phyloP scores from a whole-genome alignment of 2,329 filamentous ascomycete genomes.

The Epichloe brachyelytri region DNA sequence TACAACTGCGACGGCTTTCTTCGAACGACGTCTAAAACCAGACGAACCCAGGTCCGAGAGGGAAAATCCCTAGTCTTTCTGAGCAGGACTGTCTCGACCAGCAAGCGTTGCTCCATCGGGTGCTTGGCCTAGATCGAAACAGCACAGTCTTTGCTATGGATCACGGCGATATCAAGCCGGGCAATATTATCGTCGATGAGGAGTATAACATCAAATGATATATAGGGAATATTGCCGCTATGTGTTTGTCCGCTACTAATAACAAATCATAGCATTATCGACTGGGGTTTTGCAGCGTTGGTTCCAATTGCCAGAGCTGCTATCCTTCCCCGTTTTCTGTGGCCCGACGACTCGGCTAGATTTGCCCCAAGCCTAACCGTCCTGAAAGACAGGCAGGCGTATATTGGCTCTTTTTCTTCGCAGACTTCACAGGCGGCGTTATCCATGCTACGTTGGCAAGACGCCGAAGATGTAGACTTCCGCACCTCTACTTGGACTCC shows the following conservation, averaged over 20 bases:
- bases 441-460: neutral
- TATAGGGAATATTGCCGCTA: neutral
- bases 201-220: neutral
- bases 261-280: too few relatives aligned
- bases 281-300: too few relatives aligned
- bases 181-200: conserved; percentile 1
- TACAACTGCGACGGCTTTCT: neutral
- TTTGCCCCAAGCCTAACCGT: too few relatives aligned
- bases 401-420: too few relatives aligned
- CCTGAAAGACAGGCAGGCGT: too few relatives aligned
- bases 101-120: neutral
- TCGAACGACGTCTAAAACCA: neutral
- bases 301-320: too few relatives aligned
- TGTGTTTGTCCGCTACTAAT: too few relatives aligned
- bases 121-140: neutral
- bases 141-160: neutral
- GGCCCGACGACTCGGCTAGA: too few relatives aligned
- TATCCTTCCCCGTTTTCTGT: too few relatives aligned
- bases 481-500: conserved; percentile 2
- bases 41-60: neutral
- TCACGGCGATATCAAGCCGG: conserved; percentile 2
- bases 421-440: neutral
- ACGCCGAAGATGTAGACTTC: neutral
- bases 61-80: neutral
- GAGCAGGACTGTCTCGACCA: neutral